A percentile compares a stretch with the other conserved stretches of the same genome.
These are phyloP conservation scores for Yarrowia sp. DNA, from an alignment of 805 yeast species.

Conservation along the genomic window DNA sequence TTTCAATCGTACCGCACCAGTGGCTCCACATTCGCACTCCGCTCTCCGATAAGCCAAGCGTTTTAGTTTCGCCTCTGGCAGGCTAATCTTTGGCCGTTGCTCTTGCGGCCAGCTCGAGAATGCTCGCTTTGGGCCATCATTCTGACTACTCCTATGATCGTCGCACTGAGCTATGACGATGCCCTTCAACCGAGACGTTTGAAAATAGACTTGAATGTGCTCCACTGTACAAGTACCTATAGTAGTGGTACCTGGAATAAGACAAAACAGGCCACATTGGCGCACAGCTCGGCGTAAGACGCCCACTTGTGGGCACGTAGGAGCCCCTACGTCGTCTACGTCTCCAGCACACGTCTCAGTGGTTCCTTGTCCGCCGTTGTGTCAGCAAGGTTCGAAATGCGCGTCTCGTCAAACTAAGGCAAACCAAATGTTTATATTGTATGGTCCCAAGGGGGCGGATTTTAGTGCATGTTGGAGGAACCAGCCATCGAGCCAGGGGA, in stretches of 20 bases:
- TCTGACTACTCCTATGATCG: background rate
- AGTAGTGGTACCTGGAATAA: too few species aligned
- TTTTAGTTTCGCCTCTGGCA: background rate
- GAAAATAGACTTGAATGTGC: too few species aligned
- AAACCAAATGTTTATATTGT: constrained; percentile 1
- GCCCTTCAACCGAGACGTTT: too few species aligned
- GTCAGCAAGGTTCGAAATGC: constrained; percentile 6
- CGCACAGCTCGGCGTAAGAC: too few species aligned
- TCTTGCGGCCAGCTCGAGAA: too few species aligned
- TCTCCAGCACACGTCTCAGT: background rate
- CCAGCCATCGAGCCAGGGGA: constrained; percentile 17
- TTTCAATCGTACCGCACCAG: background rate
- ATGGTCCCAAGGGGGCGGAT: constrained; percentile 20
- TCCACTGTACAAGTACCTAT: too few species aligned
- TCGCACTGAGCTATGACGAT: background rate
- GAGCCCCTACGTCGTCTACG: constrained; percentile 1
- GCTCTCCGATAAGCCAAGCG: background rate
- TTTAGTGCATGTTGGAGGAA: constrained; percentile 9
- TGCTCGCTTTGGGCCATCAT: too few species aligned
- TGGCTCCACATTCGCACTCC: constrained; percentile 1
- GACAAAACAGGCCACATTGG: too few species aligned
- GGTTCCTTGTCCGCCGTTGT: background rate
- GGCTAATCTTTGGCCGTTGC: constrained; percentile 2
- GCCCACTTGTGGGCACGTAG: too few species aligned
- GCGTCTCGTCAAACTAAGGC: constrained; percentile 4